phyloP scores from a whole-genome alignment of 768 basidiomycete genomes.

The Agrocybe praecox region DNA sequence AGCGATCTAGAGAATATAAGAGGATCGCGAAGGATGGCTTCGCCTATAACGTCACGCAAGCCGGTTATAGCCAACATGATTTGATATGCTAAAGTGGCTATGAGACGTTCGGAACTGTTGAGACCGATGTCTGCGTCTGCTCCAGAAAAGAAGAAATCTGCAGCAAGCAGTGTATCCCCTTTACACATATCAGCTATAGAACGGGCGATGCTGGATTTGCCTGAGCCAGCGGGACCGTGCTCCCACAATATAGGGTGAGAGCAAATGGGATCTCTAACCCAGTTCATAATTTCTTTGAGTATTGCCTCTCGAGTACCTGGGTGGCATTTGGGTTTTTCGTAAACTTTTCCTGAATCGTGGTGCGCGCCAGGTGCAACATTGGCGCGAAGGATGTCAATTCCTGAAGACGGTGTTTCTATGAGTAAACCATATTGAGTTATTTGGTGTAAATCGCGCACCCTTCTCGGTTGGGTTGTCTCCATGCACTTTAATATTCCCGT shows the following conservation, averaged over 20 bases:
- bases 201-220: too few species aligned
- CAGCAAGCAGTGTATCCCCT: constrained; percentile 1
- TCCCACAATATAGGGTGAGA: too few species aligned
- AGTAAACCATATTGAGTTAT: too few species aligned
- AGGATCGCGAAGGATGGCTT: too few species aligned
- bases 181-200: background rate
- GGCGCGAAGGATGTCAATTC: background rate
- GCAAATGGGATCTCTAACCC: constrained; percentile 1
- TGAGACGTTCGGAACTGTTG: constrained; percentile 9
- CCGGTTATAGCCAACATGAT: background rate
- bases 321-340: constrained; percentile 15
- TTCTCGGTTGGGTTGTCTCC: too few species aligned
- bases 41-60: too few species aligned
- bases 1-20: too few species aligned
- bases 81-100: constrained; percentile 21
- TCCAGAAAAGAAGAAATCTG: constrained; percentile 22
- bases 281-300: constrained; percentile 10
- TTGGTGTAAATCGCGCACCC: too few species aligned
- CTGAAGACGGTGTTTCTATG: background rate
- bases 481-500: too few species aligned
- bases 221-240: too few species aligned
- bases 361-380: constrained; percentile 11
- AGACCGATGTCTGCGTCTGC: background rate
- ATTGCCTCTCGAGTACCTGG: constrained; percentile 10
- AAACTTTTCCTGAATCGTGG: constrained; percentile 15